Conservation (phyloP, 768 basidiomycete genomes). For the Galerina sulciceps region DNA sequence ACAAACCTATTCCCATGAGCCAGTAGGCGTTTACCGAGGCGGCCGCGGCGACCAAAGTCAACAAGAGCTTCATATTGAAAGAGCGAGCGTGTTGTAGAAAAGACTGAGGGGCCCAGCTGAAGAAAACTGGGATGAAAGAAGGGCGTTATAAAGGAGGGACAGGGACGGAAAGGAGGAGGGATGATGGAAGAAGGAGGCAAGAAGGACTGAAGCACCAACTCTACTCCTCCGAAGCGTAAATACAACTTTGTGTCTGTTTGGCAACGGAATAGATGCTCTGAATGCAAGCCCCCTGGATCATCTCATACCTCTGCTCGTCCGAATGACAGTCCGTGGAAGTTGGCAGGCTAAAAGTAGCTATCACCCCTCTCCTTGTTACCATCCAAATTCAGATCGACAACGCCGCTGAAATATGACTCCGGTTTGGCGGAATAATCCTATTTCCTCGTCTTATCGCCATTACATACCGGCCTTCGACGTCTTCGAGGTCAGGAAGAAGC, state of each 20-base stretch:
- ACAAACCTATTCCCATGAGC: slow-evolving; percentile 47
- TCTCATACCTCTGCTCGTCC: slow-evolving; percentile 6
- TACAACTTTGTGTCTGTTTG: slow-evolving; percentile 27
- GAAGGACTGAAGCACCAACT: slow-evolving; percentile 17
- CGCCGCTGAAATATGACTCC: slow-evolving; percentile 16
- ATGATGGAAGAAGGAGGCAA: slow-evolving; percentile 20
- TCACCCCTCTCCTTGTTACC: slow-evolving; percentile 19
- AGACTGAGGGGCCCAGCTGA: slow-evolving; percentile 28
- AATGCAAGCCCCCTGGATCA: slow-evolving; percentile 14
- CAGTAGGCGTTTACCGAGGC: slow-evolving; percentile 46
- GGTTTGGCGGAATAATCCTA: slow-evolving; percentile 6
- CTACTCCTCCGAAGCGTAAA: slow-evolving; percentile 10
- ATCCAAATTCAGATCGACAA: slow-evolving; percentile 16
- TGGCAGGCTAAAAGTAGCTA: slow-evolving; percentile 21
- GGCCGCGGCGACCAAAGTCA: slow-evolving; percentile 33
- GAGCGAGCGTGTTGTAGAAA: slow-evolving; percentile 26
- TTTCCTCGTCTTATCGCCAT: slow-evolving; percentile 21
- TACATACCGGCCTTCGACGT: slow-evolving; percentile 4
- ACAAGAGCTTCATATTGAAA: slow-evolving; percentile 33
- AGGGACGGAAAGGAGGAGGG: slow-evolving; percentile 11
- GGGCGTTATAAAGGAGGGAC: slow-evolving; percentile 21
- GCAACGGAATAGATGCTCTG: slow-evolving; percentile 4
- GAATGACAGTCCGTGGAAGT: slow-evolving; percentile 27
- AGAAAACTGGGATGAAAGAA: slow-evolving; percentile 19
- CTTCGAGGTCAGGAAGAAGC: slow-evolving; percentile 8